A percentile compares a stretch with the other conserved stretches of the same genome.
These are phyloP conservation scores for Lodderomyces parapsilosis DNA, from an alignment of 1,139 yeast species.

Conservation along the genomic window DNA sequence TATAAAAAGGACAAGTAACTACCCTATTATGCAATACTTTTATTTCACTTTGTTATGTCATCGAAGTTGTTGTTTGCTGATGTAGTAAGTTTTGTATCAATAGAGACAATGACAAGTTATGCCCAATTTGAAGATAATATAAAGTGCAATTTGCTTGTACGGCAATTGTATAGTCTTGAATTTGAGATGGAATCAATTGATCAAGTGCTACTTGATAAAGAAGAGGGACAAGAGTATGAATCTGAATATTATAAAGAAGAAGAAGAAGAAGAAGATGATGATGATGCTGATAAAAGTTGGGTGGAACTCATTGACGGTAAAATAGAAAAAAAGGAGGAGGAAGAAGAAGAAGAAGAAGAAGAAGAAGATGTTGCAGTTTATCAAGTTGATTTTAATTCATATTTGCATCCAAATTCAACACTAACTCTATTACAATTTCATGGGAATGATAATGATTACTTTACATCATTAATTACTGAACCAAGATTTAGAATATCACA, in stretches of 20 bases:
- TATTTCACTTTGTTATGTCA: background rate
- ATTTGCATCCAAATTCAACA: background rate
- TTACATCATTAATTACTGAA: background rate
- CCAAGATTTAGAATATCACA: background rate
- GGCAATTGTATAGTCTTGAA: background rate
- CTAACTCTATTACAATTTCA: background rate
- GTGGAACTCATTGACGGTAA: background rate
- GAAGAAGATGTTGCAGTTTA: background rate
- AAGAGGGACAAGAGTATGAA: background rate
- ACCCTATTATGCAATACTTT: background rate
- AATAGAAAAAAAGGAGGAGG: background rate
- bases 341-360: background rate
- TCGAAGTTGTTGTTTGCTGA: background rate
- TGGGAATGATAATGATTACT: background rate
- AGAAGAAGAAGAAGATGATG: background rate
- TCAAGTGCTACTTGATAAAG: background rate
- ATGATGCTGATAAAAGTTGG: background rate
- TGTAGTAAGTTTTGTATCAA: background rate
- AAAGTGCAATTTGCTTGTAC: background rate
- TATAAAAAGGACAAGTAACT: too few relatives aligned
- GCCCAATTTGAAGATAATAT: background rate
- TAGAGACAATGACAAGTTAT: background rate
- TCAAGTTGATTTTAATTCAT: background rate
- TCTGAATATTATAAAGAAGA: background rate
- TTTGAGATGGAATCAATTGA: background rate